A percentile compares a stretch with the other conserved stretches of the same genome.
These are phyloP conservation scores for Cymbidium sinense DNA, from an alignment of 106 monocot species.

Conservation along the genomic window DNA sequence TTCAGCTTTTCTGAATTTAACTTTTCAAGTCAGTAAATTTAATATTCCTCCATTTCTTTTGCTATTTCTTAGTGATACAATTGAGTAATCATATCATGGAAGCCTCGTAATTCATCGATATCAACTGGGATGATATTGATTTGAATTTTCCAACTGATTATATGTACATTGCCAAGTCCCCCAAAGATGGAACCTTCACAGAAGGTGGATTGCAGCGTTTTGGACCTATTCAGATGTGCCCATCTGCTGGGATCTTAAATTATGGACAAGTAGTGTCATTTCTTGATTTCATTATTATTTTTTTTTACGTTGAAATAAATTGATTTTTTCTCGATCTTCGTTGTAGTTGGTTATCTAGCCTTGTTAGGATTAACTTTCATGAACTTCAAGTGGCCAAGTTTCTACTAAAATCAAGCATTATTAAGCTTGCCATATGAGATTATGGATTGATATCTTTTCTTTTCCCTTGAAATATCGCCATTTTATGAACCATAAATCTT, in stretches of 20 bases:
- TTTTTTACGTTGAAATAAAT: background rate
- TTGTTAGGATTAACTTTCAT: background rate
- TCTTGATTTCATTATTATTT: background rate
- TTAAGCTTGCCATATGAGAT: background rate
- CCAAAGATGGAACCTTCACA: conserved; percentile 38
- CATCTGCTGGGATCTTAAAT: conserved; percentile 60
- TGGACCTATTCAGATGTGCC: conserved; percentile 65
- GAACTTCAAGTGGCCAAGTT: background rate
- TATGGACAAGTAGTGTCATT: conserved; percentile 50
- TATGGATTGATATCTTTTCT: conserved; percentile 1
- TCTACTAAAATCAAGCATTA: background rate
- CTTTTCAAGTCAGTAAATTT: background rate
- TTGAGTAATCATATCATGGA: conserved; percentile 19
- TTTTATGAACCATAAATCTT: background rate
- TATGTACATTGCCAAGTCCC: conserved; percentile 73
- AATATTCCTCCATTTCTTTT: background rate
- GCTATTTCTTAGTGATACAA: background rate
- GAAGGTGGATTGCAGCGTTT: conserved; percentile 56
- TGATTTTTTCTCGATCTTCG: background rate
- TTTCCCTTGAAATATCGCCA: background rate
- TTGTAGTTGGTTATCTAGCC: background rate
- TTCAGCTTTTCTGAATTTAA: background rate
- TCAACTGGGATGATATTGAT: conserved; percentile 78
- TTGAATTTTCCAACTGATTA: conserved; percentile 77
- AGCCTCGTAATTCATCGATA: conserved; percentile 32